Conservation (phyloP, 2,329 filamentous ascomycete species). For the Eurotiales sp. region DNA sequence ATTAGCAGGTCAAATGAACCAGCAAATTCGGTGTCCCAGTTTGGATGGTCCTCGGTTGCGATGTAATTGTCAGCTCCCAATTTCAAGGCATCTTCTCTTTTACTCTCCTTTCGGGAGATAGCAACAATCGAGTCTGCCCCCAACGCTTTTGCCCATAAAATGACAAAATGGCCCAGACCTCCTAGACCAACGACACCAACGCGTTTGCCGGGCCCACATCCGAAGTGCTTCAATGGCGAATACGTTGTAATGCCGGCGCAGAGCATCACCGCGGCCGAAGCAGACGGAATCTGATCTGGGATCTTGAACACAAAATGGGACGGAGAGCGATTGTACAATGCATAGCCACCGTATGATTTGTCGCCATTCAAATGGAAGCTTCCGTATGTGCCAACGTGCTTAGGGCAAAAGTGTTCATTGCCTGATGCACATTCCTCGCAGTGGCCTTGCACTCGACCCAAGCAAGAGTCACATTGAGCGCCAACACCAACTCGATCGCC, state of each 20-base stretch:
- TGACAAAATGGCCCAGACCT: conserved; percentile 47
- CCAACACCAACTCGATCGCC: conserved; percentile 52
- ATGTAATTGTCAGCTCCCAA: conserved; percentile 57
- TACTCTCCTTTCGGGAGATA: conserved; percentile 51
- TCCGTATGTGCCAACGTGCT: conserved; percentile 30
- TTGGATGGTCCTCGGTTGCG: conserved; percentile 53
- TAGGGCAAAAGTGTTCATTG: conserved; percentile 34
- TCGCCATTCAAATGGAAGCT: conserved; percentile 46
- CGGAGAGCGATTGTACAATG: conserved; percentile 52
- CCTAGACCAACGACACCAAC: conserved; percentile 72
- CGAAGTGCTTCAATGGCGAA: conserved; percentile 64
- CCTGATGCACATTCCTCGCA: conserved; percentile 54
- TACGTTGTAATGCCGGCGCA: conserved; percentile 76
- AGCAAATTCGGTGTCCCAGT: conserved; percentile 50
- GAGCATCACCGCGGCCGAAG: conserved; percentile 65
- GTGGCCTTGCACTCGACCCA: conserved; percentile 34
- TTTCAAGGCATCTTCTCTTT: conserved; percentile 51
- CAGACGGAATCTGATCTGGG: conserved; percentile 48
- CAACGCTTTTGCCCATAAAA: conserved; percentile 59
- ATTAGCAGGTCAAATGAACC: conserved; percentile 54
- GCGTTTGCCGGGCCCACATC: conserved; percentile 65
- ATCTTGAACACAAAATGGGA: conserved; percentile 60
- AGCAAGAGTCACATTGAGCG: conserved; percentile 57
- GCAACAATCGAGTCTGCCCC: conserved; percentile 62
- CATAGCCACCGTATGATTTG: conserved; percentile 65